These are phyloP conservation scores for Teunomyces cretensis DNA, from an alignment of 805 yeast species.

Conservation along the genomic window DNA sequence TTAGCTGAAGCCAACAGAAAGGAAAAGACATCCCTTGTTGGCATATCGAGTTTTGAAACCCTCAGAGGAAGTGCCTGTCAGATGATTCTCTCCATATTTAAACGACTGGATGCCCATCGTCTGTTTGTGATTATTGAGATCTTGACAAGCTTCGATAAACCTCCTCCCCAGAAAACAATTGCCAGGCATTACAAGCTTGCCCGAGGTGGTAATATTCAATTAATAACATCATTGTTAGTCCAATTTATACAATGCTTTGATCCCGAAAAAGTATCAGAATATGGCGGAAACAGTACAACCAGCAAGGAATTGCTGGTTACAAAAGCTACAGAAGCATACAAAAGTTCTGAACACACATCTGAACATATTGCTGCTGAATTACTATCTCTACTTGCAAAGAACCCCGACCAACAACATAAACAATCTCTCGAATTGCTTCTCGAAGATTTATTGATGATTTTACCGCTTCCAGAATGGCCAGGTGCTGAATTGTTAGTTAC, in stretches of 20 bases:
- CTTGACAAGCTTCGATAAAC: constrained; percentile 47
- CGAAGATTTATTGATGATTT: constrained; percentile 53
- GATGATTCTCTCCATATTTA: constrained; percentile 38
- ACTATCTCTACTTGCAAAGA: constrained; percentile 17
- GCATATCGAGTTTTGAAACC: constrained; percentile 19
- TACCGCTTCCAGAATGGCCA: constrained; percentile 62
- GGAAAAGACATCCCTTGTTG: constrained; percentile 20
- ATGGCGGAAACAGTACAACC: background rate
- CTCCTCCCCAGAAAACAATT: constrained; percentile 44
- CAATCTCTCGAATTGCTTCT: constrained; percentile 51
- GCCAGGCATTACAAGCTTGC: constrained; percentile 45
- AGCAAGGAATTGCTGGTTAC: background rate
- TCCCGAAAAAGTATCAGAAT: background rate
- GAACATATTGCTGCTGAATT: constrained; percentile 26
- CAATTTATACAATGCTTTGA: constrained; percentile 40
- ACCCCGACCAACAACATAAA: constrained; percentile 29
- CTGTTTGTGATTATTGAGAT: constrained; percentile 62
- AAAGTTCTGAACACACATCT: constrained; percentile 13
- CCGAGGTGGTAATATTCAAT: constrained; percentile 49
- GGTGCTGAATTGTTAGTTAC: constrained; percentile 52
- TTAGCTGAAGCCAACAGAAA: constrained; percentile 34
- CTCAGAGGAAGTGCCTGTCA: constrained; percentile 28
- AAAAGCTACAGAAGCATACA: background rate
- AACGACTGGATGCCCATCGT: constrained; percentile 48
- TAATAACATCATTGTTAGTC: constrained; percentile 47